Evolutionary conservation across 352 stramenopile species (phyloP).

Genomic region (Phytopythium kandeliae): DNA sequence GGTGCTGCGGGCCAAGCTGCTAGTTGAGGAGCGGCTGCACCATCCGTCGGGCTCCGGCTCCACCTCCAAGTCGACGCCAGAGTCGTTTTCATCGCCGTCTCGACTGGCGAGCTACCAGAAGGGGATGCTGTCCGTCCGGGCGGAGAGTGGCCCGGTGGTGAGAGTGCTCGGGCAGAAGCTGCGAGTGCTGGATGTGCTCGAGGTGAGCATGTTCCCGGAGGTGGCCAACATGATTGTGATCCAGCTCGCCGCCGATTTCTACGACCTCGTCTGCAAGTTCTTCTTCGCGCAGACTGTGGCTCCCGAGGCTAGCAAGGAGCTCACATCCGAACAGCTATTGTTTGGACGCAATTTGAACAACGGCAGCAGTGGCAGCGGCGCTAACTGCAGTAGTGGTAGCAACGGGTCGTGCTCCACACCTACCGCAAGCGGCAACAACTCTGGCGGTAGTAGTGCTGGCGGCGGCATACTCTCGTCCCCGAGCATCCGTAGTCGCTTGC

Average conservation of each 20-base stretch:
- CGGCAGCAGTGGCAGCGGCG: conserved; percentile 4
- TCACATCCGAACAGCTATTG: conserved; percentile 43
- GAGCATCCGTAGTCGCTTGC: conserved; percentile 3
- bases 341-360: conserved; percentile 42
- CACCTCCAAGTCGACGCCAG: neutral
- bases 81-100: neutral
- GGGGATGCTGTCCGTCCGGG: conserved; percentile 68
- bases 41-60: neutral
- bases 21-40: conserved; percentile 41
- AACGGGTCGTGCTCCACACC: conserved; percentile 8
- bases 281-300: conserved; percentile 60
- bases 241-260: conserved; percentile 75
- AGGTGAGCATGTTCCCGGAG: conserved; percentile 81
- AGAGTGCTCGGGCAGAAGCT: conserved; percentile 64
- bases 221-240: conserved; percentile 83
- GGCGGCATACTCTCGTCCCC: neutral
- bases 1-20: conserved; percentile 63
- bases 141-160: conserved; percentile 63
- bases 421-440: neutral
- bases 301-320: conserved; percentile 18
- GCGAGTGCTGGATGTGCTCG: conserved; percentile 64
- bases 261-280: conserved; percentile 81
- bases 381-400: neutral
- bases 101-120: conserved; percentile 36
- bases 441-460: neutral